Base-by-base conservation (phyloP, 441 rosid genomes). In the Erysimum cheiri region DNA sequence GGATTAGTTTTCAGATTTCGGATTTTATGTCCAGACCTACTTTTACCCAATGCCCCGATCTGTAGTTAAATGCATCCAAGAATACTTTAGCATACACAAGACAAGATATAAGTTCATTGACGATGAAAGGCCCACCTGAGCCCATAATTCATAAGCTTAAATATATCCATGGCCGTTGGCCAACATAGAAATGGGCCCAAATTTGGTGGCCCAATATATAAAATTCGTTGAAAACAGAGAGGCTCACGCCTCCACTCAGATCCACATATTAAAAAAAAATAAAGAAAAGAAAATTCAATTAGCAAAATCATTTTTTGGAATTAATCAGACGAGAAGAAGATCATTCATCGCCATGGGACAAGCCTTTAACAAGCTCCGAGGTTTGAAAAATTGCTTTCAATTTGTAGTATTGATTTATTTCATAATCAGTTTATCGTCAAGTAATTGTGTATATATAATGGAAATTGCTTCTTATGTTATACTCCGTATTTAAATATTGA, bases 291-390 rank as follows among this genome's bases (percentile, higher is more conserved):
- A 13, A 44, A 44, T 7, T 3, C 19, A 49, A 35, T 13, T 8
- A 67, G 44, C 43, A 24, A 41, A 59, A 26, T 28, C 59, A 47
- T 11, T 43, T 49, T 4, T 8, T 32, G 46, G 29, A 31, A 37
- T 48, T 60, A 43, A 19, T 35, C 65, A 37, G 6, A 31, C 13
- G 9, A 67, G 63, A 72, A 56, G 60, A 63, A 44, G 6, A 6
- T 44, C 19, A 46, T 3, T 22, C 78, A 37, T 22, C 66, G 48
- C 56, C 74, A 85, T 85, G 89, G 89, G 87, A 60, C 89, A 85
- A 72, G 58, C 81, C 59, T 59, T 85, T 8, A 80, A 81, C 64
- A 85, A 83, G 74, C 70, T 85, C 55, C 85, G 79, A 47, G 89
- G 89, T 85, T 7, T 53, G 48, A 11, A n/a, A 12, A 13, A 6